Base-by-base conservation (phyloP, 2,329 filamentous ascomycete species). In the Colletotrichum gloeosporioides region DNA sequence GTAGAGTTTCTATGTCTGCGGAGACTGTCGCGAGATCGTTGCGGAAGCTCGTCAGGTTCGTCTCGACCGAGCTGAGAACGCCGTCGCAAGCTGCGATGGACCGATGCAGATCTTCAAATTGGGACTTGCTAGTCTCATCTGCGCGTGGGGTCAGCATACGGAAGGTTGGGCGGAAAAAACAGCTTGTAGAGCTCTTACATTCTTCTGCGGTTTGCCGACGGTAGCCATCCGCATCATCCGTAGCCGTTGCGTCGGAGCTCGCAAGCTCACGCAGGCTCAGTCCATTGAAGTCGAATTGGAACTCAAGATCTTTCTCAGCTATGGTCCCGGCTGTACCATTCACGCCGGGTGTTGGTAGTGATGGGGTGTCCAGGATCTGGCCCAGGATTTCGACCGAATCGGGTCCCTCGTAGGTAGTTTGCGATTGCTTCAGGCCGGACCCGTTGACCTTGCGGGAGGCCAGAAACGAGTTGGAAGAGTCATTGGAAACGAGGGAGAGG, bases 21-120 rank as follows among this genome's bases (percentile, higher is more conserved):
- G 97, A 98, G 15, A 99, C 97, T 16, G 93, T 92, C 10, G 95
- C 96, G 13, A 99, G 91, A 84, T 99, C 98, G 76, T 96, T 95
- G 82, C 98, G 96, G 82, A 99, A 99, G 83, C 93, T 96, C 49
- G 95, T 95, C 69, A 99, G 89, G 83, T 98, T 99, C 36, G 92
- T 93, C 86, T 99, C 96, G 71, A 99, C 97, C 0, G 96, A 98
- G 84, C 93, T 95, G 62, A 99, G 90, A 67, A 99, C 95, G 82
- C 98, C 94, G 85, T 99, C 97, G 86, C 96, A 99, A 67, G 95
- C 95, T 82, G 89, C 86, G 81, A 99, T 99, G 6, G 96, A 98
- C 81, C 91, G 92, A 85, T 99, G 97, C 57, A 99, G 89, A 73
- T 98, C 95, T 84, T 98, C 94, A 80, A 98, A 98, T 81, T 94